Conservation (phyloP, 2,329 filamentous ascomycete genomes). For the Scedosporium apiospermum region DNA sequence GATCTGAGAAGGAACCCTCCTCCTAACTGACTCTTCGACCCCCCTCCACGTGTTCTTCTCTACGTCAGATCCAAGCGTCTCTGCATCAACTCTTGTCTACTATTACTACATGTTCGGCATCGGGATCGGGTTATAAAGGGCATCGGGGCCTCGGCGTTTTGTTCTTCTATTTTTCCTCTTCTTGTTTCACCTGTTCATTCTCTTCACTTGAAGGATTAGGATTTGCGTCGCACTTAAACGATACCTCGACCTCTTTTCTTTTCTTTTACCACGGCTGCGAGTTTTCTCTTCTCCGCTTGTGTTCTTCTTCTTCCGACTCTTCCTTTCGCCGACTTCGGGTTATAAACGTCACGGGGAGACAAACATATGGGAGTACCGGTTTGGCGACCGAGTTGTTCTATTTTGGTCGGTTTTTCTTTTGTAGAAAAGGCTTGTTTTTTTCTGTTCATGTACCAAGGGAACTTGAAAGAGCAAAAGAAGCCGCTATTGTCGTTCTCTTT, state of each 20-base stretch:
- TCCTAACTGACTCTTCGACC: neutral
- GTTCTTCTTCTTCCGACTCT: neutral
- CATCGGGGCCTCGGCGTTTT: neutral
- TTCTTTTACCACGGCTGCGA: neutral
- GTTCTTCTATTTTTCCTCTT: neutral
- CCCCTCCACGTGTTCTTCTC: neutral
- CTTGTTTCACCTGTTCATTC: neutral
- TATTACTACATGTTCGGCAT: conserved; percentile 2
- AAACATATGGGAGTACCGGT: neutral
- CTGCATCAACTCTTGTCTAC: neutral
- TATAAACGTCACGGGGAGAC: neutral
- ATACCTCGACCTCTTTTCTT: neutral
- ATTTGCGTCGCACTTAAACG: conserved; percentile 2
- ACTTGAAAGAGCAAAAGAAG: too few species aligned
- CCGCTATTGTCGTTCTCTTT: neutral
- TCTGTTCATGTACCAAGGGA: neutral
- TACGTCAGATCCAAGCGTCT: neutral
- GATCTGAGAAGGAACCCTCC: too few species aligned
- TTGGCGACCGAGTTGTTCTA: neutral
- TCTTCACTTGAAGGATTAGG: neutral
- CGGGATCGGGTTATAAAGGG: conserved; percentile 1
- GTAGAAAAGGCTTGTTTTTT: too few species aligned
- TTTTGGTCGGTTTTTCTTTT: neutral
- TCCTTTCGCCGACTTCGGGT: neutral
- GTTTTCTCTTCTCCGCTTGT: neutral